Conservation (phyloP, 768 basidiomycete genomes). For the Trametes meyenii region DNA sequence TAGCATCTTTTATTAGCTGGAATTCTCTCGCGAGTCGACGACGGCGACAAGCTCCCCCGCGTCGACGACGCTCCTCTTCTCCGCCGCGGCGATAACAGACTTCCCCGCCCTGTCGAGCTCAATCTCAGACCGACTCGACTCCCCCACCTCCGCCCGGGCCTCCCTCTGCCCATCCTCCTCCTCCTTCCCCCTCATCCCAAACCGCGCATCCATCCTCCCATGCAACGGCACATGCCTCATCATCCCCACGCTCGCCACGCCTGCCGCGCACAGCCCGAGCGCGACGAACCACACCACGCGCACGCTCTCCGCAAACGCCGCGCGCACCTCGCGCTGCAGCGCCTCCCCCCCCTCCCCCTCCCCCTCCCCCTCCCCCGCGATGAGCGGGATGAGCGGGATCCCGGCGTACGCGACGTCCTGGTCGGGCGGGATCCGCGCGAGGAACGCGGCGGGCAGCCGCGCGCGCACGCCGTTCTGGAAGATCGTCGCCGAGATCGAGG, state of each 20-base stretch:
- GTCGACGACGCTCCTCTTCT: no score
- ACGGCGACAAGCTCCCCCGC: no score
- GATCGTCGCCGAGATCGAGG: conserved; percentile 40
- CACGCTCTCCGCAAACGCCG: conserved; percentile 36
- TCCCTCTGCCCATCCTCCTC: neutral
- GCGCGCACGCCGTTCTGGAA: conserved; percentile 42
- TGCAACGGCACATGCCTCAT: conserved; percentile 36
- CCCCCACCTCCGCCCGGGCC: no score
- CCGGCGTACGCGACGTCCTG: conserved; percentile 31
- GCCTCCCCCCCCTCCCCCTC: neutral
- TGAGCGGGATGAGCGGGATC: conserved; percentile 35
- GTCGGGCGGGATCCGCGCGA: conserved; percentile 31
- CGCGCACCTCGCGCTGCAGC: conserved; percentile 31
- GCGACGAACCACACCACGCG: conserved; percentile 37
- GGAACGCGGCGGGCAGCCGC: conserved; percentile 35
- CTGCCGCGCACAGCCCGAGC: conserved; percentile 35
- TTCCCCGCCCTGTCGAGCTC: no score
- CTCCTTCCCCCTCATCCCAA: conserved; percentile 14
- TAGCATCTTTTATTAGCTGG: no score
- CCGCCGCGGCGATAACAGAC: no score
- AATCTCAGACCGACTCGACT: no score
- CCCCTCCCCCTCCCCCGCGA: neutral
- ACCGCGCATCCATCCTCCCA: conserved; percentile 32
- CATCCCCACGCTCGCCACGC: conserved; percentile 29
- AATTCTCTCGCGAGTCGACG: no score